A percentile compares a stretch with the other conserved stretches of the same genome.
Evolutionary conservation across 371 early-diverging fungal species (phyloP).

Genomic region (Lichtheimia ramosa): DNA sequence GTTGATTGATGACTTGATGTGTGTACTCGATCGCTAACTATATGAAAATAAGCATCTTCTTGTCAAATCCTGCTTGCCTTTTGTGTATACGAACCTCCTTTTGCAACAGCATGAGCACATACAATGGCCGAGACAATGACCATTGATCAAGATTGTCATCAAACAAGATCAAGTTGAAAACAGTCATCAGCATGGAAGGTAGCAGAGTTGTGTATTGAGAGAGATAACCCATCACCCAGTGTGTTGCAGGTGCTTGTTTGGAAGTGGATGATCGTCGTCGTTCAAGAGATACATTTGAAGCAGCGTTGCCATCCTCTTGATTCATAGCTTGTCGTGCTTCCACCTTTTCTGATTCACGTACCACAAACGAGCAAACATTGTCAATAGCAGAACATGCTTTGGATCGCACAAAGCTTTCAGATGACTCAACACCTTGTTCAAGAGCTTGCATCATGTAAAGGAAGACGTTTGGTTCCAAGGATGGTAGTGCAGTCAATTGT

Average conservation of each 20-base stretch:
- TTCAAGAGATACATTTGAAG: conserved; percentile 9
- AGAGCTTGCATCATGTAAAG: conserved; percentile 62
- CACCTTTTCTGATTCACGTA: conserved; percentile 60
- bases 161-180: conserved; percentile 76
- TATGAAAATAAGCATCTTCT: background rate
- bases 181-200: conserved; percentile 58
- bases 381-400: conserved; percentile 75
- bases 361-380: conserved; percentile 68
- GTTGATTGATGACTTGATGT: conserved; percentile 63
- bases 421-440: conserved; percentile 58
- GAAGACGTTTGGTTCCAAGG: conserved; percentile 52
- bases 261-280: conserved; percentile 13
- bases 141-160: conserved; percentile 82
- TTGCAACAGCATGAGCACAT: conserved; percentile 75
- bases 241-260: conserved; percentile 20
- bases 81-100: conserved; percentile 54
- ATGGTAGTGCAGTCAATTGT: conserved; percentile 62
- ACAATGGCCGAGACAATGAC: conserved; percentile 81
- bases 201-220: conserved; percentile 57
- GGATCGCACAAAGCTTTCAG: conserved; percentile 59
- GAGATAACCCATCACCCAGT: conserved; percentile 60
- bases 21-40: conserved; percentile 71
- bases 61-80: too few species aligned
- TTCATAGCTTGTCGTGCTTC: conserved; percentile 4
- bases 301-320: conserved; percentile 1